Evolutionary conservation across 2,329 filamentous ascomycete genomes (phyloP), one percentile per base, ranked within the genome.

Genomic region (Laburnicola sp.): DNA sequence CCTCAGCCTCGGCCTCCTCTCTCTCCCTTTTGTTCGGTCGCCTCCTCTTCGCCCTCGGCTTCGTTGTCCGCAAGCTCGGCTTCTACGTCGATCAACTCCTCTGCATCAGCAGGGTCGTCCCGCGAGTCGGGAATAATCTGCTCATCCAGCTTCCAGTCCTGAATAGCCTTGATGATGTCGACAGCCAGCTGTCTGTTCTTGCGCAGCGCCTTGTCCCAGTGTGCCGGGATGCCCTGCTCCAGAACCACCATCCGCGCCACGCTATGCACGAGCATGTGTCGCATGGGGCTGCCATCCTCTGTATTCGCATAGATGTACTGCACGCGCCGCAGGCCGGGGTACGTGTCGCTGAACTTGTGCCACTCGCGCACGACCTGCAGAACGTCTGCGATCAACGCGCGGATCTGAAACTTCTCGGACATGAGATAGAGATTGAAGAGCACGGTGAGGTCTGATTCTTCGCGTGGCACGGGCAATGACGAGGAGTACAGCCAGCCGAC

Each of bases 341-440:
- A 82, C 8, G 74, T 76, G 50, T 80, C 76, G n/a, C 73, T 76
- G 56, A 75, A 74, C 63, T 79, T 76, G 72, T 82, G 82, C 70
- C 72, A 82, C 34, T 74, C 71, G 35, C 80, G 70, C 21, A 81
- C 77, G 0, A 74, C 71, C 46, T 79, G 76, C 44, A 82, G 73
- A 10, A 80, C 75, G 46, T 80, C 78, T 11, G 74, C 62, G 31
- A 76, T 69, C 11, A 82, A 69, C n/a, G 65, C 66, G 2, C 74
- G 68, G 52, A 81, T 80, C 54, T 76, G 69, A 70, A 80, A 78
- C 56, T 80, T 80, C 67, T 81, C 77, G 28, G 75, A 74, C 73
- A 82, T 78, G 39, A 82, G 74, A 65, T 82, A 82, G 30, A 82
- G 72, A 50, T 82, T 80, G 57, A 81, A 77, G n/a, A 81, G 69